Percentiles rank a stretch among this genome's conserved stretches.
phyloP scores from a whole-genome alignment of 805 yeast species.

The Ogataea parapolymorpha region DNA sequence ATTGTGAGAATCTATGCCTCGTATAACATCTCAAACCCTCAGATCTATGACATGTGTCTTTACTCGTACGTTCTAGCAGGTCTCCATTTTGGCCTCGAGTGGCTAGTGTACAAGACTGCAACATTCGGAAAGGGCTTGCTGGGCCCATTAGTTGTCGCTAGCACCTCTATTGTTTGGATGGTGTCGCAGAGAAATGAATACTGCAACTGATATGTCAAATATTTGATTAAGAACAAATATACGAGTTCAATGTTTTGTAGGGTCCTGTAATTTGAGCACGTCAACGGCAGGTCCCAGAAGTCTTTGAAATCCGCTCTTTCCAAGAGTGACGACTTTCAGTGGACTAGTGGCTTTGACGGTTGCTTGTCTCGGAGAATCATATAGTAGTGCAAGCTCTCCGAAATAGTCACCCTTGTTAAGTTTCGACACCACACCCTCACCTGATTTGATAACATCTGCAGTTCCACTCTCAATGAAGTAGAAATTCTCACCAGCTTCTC shows the following conservation, averaged over 20 bases:
- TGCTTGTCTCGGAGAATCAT: slow-evolving; percentile 92
- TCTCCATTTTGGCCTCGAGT: slow-evolving; percentile 78
- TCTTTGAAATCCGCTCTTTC: slow-evolving; percentile 90
- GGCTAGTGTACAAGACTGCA: slow-evolving; percentile 76
- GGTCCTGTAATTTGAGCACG: slow-evolving; percentile 81
- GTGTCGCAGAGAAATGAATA: slow-evolving; percentile 63
- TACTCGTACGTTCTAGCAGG: slow-evolving; percentile 82
- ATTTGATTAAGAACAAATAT: neutral
- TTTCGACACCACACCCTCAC: slow-evolving; percentile 56
- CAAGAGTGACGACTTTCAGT: slow-evolving; percentile 87
- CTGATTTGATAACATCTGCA: slow-evolving; percentile 67
- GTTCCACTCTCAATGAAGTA: slow-evolving; percentile 77
- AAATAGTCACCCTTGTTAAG: slow-evolving; percentile 85
- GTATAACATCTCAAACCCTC: slow-evolving; percentile 62
- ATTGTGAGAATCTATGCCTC: slow-evolving; percentile 87
- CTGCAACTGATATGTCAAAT: slow-evolving; percentile 9
- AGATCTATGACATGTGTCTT: slow-evolving; percentile 73
- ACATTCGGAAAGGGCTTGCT: slow-evolving; percentile 81
- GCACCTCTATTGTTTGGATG: slow-evolving; percentile 82
- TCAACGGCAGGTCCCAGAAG: slow-evolving; percentile 93
- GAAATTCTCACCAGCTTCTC: slow-evolving; percentile 78
- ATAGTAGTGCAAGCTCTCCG: slow-evolving; percentile 91
- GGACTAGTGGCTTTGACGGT: slow-evolving; percentile 74
- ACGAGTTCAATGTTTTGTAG: slow-evolving; percentile 42
- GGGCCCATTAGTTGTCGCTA: slow-evolving; percentile 85